Conservation (phyloP, 768 basidiomycete genomes). For the Hypholoma fasciculare region DNA sequence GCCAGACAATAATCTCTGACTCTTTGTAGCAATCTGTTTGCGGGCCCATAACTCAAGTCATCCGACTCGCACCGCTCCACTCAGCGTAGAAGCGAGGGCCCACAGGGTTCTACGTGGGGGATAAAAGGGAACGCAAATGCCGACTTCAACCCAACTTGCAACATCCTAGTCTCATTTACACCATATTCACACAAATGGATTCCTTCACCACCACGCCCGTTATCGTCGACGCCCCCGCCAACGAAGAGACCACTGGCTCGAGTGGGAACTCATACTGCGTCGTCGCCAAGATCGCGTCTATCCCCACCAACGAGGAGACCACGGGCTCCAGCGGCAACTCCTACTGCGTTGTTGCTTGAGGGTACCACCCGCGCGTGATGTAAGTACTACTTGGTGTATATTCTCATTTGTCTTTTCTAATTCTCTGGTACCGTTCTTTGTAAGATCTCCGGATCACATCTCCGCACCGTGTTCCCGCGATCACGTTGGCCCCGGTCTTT, state of each 20-base stretch:
- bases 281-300: not conserved
- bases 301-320: constrained; percentile 5
- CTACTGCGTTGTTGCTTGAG: constrained; percentile 11
- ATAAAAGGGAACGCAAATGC: not conserved
- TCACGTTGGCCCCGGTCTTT: no score
- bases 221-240: constrained; percentile 3
- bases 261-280: constrained; percentile 1
- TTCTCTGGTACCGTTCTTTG: no score
- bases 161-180: not conserved
- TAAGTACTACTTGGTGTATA: no score
- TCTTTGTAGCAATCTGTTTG: no score
- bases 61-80: no score
- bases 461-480: no score
- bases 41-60: no score
- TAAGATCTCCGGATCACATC: no score
- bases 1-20: no score
- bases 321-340: not conserved
- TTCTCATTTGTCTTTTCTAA: no score
- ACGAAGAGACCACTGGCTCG: not conserved
- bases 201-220: constrained; percentile 5
- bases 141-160: not conserved
- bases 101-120: no score
- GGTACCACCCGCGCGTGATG: not conserved
- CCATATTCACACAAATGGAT: constrained; percentile 4
- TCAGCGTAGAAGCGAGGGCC: no score